Percentiles rank a stretch among this genome's conserved stretches.
Evolutionary conservation across 2,329 filamentous ascomycete genomes (phyloP).

Genomic region (Epichloe sylvatica): DNA sequence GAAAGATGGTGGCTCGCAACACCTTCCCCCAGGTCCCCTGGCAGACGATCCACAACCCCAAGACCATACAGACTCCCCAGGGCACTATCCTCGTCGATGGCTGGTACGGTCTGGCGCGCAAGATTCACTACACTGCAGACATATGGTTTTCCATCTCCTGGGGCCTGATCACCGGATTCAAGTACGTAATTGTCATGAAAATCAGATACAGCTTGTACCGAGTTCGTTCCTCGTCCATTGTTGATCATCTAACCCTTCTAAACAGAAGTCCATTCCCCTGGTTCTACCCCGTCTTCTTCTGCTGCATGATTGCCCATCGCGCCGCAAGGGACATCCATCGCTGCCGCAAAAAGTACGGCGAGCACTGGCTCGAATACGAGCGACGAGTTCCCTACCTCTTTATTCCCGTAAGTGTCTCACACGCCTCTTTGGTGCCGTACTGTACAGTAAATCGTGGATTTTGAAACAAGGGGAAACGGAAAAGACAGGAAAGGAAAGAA

Average conservation of each 20-base stretch:
- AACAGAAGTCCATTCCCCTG: conserved; percentile 63
- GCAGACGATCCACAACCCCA: conserved; percentile 69
- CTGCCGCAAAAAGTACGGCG: conserved; percentile 68
- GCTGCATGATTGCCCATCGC: conserved; percentile 67
- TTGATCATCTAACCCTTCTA: conserved; percentile 3
- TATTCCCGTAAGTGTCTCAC: conserved; percentile 44
- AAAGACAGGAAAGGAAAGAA: neutral
- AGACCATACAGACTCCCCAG: conserved; percentile 56
- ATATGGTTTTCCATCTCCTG: conserved; percentile 35
- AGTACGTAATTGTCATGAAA: conserved; percentile 13
- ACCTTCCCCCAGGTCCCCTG: conserved; percentile 91
- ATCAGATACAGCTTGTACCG: neutral
- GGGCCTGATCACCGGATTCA: conserved; percentile 38
- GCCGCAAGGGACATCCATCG: conserved; percentile 62
- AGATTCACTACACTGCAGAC: conserved; percentile 38
- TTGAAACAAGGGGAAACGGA: neutral
- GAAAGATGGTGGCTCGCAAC: conserved; percentile 54
- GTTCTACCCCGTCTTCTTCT: conserved; percentile 83
- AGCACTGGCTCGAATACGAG: conserved; percentile 70
- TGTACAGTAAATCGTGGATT: neutral
- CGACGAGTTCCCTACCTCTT: conserved; percentile 68
- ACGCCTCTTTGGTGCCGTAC: neutral
- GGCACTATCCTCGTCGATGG: conserved; percentile 71
- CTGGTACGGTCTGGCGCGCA: conserved; percentile 68
- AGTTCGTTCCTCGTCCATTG: neutral